Conservation (phyloP, 1,284 basidiomycete genomes). For the Cutaneotrichosporon sp. region DNA sequence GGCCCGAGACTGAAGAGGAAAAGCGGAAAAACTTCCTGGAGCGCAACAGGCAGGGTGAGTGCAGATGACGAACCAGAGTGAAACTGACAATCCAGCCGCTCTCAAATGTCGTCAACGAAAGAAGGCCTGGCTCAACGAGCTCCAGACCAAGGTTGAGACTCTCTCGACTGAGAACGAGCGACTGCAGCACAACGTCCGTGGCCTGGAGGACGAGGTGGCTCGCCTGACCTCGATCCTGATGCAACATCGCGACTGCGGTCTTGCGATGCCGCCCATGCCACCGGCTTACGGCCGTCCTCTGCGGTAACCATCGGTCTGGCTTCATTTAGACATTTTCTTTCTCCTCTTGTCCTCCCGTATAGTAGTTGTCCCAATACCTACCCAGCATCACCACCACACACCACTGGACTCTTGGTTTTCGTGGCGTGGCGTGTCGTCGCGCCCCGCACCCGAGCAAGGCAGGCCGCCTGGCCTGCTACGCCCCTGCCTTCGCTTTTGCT, state of each 20-base stretch:
- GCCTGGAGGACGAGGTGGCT: constrained; percentile 56
- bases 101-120: constrained; percentile 98
- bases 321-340: neutral
- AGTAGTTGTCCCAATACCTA: neutral
- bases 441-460: too few species aligned
- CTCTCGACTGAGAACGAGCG: constrained; percentile 88
- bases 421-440: neutral
- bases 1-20: constrained; percentile 90
- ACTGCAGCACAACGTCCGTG: constrained; percentile 56
- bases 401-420: constrained; percentile 1
- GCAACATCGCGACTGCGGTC: constrained; percentile 45
- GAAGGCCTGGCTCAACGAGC: constrained; percentile 90
- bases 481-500: constrained; percentile 14
- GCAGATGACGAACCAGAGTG: neutral
- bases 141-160: constrained; percentile 90
- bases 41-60: constrained; percentile 82
- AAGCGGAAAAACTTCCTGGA: constrained; percentile 91
- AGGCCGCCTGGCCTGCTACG: neutral
- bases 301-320: too few species aligned
- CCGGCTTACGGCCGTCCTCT: constrained; percentile 14
- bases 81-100: constrained; percentile 61
- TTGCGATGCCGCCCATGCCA: constrained; percentile 25
- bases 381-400: neutral
- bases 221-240: constrained; percentile 52
- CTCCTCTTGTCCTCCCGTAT: neutral